Conservation (phyloP, 2,329 filamentous ascomycete species). For the Teratosphaeria gauchensis region DNA sequence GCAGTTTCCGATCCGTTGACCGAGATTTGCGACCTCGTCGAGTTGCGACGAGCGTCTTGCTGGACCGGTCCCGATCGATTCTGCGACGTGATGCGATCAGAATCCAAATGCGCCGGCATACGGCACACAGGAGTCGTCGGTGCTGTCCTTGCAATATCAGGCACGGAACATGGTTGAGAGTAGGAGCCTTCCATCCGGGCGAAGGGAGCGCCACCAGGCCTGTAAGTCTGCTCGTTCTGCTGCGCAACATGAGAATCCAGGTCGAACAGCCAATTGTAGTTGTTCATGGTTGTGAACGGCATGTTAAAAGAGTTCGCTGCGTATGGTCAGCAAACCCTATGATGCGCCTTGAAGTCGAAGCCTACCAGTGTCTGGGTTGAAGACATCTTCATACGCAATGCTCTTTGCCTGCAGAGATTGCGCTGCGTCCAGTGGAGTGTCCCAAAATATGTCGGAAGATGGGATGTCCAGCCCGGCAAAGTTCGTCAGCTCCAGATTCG, state of each 20-base stretch:
- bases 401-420: neutral
- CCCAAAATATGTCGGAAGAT: neutral
- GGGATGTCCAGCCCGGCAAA: neutral
- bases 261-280: neutral
- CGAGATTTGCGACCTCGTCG: neutral
- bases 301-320: neutral
- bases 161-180: neutral
- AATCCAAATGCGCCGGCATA: neutral
- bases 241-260: neutral
- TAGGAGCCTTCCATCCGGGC: neutral
- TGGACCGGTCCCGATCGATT: neutral
- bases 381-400: neutral
- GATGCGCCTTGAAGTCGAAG: neutral
- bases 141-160: neutral
- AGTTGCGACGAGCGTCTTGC: neutral
- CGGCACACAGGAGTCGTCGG: neutral
- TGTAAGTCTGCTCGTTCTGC: neutral
- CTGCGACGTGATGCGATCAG: neutral
- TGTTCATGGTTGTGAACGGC: neutral
- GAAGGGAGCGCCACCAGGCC: neutral
- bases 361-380: neutral
- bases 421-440: neutral
- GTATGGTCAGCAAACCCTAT: neutral
- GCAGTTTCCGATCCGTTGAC: neutral
- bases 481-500: neutral